phyloP scores from a whole-genome alignment of 805 yeast species.

The Groenewaldozyma salmanticensis region DNA sequence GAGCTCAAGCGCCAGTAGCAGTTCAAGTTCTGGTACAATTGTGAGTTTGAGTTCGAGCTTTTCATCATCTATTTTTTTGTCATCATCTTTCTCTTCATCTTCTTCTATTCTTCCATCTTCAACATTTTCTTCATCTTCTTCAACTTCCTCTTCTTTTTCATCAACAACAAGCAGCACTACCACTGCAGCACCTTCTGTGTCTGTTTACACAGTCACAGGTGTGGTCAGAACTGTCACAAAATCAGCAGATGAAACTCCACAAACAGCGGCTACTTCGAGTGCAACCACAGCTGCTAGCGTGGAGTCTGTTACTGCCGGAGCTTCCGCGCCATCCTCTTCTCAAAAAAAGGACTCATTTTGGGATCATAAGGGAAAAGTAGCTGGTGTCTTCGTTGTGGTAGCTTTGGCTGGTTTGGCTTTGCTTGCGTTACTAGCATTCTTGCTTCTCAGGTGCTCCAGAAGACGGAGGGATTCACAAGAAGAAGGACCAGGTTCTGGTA shows the following conservation, averaged over 20 bases:
- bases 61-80: constrained; percentile 17
- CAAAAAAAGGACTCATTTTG: constrained; percentile 36
- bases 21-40: neutral
- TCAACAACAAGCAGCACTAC: neutral
- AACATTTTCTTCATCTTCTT: constrained; percentile 8
- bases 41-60: constrained; percentile 1
- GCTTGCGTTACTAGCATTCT: constrained; percentile 36
- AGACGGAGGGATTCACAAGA: constrained; percentile 3
- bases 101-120: constrained; percentile 11
- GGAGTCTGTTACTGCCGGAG: constrained; percentile 1
- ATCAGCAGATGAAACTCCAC: constrained; percentile 13
- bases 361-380: constrained; percentile 64
- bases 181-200: constrained; percentile 3
- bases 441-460: constrained; percentile 25
- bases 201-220: constrained; percentile 3
- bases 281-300: too few species aligned
- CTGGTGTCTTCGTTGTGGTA: constrained; percentile 75
- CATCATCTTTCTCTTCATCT: constrained; percentile 14
- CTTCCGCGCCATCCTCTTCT: constrained; percentile 3
- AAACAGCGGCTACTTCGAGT: constrained; percentile 6
- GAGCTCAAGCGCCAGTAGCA: neutral
- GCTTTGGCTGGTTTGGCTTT: constrained; percentile 50
- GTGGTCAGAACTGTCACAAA: constrained; percentile 22
- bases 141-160: too few species aligned
- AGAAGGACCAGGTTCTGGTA: constrained; percentile 3